Evolutionary conservation across 2,329 filamentous ascomycete species (phyloP), one percentile per base, ranked within the genome.

Genomic region (Xylaria sp.): DNA sequence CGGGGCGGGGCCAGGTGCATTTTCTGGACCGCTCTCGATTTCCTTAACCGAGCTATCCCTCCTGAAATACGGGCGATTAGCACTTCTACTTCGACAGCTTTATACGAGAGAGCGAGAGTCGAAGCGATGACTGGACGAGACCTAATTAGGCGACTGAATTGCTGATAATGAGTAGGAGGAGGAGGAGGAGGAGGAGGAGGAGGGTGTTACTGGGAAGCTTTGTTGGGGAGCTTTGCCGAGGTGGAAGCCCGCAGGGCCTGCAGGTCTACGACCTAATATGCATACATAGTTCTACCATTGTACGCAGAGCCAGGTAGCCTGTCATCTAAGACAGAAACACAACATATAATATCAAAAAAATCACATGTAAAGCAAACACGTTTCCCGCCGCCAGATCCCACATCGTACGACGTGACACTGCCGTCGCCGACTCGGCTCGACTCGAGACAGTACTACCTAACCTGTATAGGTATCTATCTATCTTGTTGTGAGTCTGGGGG

Each of bases 141-240:
- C 22, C 18, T 45, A 38, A 40, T 22, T 47, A 26, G 55, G 46
- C 20, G 43, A 38, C 40, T 45, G 47, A 18, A 13, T 50, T 39
- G 24, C 26, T 37, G 39, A 41, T 16, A 29, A 22, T 2, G 41
- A n/a, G 22, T 34, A 44, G 22, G 24, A 38, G 19, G 13, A 16
- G 34, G 20, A n/a, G 39, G 20, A 44, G 29, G 19, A 39, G 24
- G 20, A 24, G 48, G 19, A 17, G 18, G 22, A 44, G 16, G 37
- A 39, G 20, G 21, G 40, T 44, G 42, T 21, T 24, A 41, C 7
- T 11, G 48, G 39, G 34, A 21, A 46, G 38, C 24, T 24, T 43
- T 17, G 43, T 44, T 40, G 44, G 17, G 38, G 44, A 29, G 53
- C 50, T 55, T 48, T 55, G 54, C 46, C 54, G 48, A 48, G 20